These are phyloP conservation scores for Agrostemma githago DNA, from an alignment of 148 eudicot species.

Conservation along the genomic window DNA sequence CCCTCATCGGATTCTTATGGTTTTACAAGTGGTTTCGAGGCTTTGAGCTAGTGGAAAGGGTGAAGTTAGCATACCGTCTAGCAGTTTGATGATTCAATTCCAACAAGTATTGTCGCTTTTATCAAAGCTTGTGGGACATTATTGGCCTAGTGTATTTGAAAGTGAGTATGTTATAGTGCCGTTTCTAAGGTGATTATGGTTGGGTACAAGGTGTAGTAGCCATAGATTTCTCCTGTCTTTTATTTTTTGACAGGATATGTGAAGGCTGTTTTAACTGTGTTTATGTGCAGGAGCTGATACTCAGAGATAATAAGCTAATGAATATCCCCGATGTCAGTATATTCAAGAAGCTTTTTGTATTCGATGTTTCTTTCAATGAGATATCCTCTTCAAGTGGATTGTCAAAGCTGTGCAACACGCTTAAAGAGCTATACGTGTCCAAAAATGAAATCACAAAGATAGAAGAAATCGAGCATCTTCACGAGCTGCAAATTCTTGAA, in stretches of 20 bases:
- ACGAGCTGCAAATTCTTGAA: conserved; percentile 80
- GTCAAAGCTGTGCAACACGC: conserved; percentile 65
- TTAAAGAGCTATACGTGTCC: conserved; percentile 83
- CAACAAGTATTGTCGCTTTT: neutral
- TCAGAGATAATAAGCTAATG: conserved; percentile 82
- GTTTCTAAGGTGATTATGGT: too few species aligned
- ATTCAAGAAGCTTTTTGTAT: conserved; percentile 67
- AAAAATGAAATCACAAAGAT: conserved; percentile 91
- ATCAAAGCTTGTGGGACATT: neutral
- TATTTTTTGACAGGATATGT: neutral
- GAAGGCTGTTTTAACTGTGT: conserved; percentile 8
- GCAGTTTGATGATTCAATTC: neutral
- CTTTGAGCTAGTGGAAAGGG: neutral
- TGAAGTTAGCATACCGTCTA: neutral
- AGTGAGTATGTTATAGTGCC: neutral
- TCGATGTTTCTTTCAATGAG: conserved; percentile 95
- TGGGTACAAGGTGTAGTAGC: neutral
- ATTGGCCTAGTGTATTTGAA: neutral
- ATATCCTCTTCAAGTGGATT: conserved; percentile 67
- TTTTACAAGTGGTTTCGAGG: neutral
- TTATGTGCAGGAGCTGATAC: conserved; percentile 73
- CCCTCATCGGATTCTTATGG: neutral
- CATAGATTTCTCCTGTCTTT: neutral
- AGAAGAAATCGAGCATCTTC: conserved; percentile 90
- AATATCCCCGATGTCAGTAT: conserved; percentile 86